phyloP scores from a whole-genome alignment of 2,329 filamentous ascomycete species.

The Colletotrichum limetticola region DNA sequence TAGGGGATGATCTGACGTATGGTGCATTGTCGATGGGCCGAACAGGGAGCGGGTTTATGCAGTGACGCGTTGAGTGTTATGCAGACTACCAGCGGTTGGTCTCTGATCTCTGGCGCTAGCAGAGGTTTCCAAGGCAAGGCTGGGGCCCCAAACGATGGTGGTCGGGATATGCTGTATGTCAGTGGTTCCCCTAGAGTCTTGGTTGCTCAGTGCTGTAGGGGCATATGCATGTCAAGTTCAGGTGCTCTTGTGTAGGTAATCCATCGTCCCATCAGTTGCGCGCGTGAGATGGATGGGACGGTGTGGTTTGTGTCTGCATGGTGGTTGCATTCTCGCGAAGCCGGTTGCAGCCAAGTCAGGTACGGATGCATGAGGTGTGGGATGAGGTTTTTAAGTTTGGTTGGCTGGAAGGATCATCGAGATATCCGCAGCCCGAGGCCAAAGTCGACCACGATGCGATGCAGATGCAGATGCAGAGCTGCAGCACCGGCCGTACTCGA shows the following conservation, averaged over 20 bases:
- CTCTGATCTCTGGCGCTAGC: slow-evolving; percentile 4
- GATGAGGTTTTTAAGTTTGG: slow-evolving; percentile 4
- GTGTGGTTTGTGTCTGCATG: slow-evolving; percentile 9
- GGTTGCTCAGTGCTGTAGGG: background rate
- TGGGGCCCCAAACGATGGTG: slow-evolving; percentile 1
- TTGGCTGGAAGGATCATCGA: slow-evolving; percentile 19
- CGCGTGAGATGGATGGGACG: background rate
- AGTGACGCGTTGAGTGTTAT: slow-evolving; percentile 25
- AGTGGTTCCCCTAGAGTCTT: background rate
- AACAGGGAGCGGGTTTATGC: slow-evolving; percentile 26
- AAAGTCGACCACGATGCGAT: slow-evolving; percentile 2
- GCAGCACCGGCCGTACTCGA: background rate
- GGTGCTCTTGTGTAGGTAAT: background rate
- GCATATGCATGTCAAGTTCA: slow-evolving; percentile 5
- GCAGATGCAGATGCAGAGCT: background rate
- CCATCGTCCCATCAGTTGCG: background rate
- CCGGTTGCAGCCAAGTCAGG: slow-evolving; percentile 29
- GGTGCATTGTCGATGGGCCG: slow-evolving; percentile 18
- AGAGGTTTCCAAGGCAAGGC: slow-evolving; percentile 4
- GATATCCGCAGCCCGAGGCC: slow-evolving; percentile 13
- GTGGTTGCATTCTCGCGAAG: slow-evolving; percentile 19
- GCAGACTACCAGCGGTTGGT: slow-evolving; percentile 12
- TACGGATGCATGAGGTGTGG: slow-evolving; percentile 15
- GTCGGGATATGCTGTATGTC: slow-evolving; percentile 20
- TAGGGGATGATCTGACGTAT: slow-evolving; percentile 32